These are phyloP conservation scores for Catharanthus roseus DNA, from an alignment of 257 asterid genomes.

Conservation along the genomic window DNA sequence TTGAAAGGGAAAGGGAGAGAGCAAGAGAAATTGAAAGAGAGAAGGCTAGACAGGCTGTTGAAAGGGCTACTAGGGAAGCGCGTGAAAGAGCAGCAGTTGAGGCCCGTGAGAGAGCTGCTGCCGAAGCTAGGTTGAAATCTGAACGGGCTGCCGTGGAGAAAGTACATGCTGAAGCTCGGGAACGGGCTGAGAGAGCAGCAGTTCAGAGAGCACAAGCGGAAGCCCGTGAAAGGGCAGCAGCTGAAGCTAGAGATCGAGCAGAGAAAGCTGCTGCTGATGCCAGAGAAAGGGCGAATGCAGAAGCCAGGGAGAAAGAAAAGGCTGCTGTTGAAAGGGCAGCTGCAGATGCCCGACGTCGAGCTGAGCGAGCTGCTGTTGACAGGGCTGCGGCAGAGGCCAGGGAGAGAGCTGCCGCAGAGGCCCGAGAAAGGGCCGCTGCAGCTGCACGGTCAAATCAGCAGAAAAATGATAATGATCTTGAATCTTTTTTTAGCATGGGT, in stretches of 20 bases:
- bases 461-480: slow-evolving; percentile 74
- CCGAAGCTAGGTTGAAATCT: slow-evolving; percentile 60
- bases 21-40: slow-evolving; percentile 63
- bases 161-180: slow-evolving; percentile 78
- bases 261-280: slow-evolving; percentile 86
- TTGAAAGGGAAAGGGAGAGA: slow-evolving; percentile 76
- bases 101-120: slow-evolving; percentile 63
- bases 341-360: slow-evolving; percentile 77
- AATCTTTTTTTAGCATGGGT: slow-evolving; percentile 78
- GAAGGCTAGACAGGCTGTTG: slow-evolving; percentile 82
- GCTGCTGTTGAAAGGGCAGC: slow-evolving; percentile 84
- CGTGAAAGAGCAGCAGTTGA: slow-evolving; percentile 87
- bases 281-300: slow-evolving; percentile 67
- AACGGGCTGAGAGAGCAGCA: slow-evolving; percentile 82
- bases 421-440: slow-evolving; percentile 73
- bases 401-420: slow-evolving; percentile 85
- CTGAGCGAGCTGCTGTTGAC: slow-evolving; percentile 85
- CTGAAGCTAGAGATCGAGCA: slow-evolving; percentile 83
- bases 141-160: slow-evolving; percentile 77
- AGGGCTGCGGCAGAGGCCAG: slow-evolving; percentile 94
- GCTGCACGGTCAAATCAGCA: slow-evolving; percentile 75
- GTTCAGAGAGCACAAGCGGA: slow-evolving; percentile 93
- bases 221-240: slow-evolving; percentile 98
- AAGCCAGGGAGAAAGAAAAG: slow-evolving; percentile 57
- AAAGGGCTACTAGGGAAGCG: slow-evolving; percentile 94